These are phyloP conservation scores for Leccinum boreale DNA, from an alignment of 768 basidiomycete species.

Conservation along the genomic window DNA sequence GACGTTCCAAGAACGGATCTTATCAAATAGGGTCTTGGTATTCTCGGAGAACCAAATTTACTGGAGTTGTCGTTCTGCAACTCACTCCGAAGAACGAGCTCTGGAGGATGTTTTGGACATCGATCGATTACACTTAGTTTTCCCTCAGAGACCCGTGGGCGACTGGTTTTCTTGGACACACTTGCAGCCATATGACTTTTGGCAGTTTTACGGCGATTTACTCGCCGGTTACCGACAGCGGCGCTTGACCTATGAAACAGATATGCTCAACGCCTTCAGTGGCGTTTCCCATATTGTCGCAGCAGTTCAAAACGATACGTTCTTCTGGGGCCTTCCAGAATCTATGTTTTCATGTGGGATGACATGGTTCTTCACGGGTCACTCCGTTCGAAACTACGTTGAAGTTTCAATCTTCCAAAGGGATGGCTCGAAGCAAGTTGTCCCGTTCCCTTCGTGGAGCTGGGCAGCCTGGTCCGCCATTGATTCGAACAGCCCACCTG, in stretches of 20 bases:
- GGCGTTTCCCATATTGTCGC: conserved; percentile 14
- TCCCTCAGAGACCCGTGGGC: neutral
- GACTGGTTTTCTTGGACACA: neutral
- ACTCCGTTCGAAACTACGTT: neutral
- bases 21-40: conserved; percentile 14
- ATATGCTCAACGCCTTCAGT: conserved; percentile 13
- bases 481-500: neutral
- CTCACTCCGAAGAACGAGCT: conserved; percentile 12
- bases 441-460: conserved; percentile 18
- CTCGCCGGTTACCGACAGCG: conserved; percentile 10
- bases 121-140: neutral
- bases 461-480: conserved; percentile 12
- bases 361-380: conserved; percentile 4
- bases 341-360: conserved; percentile 12
- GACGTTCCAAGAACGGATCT: conserved; percentile 20
- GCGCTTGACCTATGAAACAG: conserved; percentile 13
- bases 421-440: conserved; percentile 4
- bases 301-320: conserved; percentile 8
- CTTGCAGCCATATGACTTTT: neutral
- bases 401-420: conserved; percentile 1
- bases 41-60: conserved; percentile 19
- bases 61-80: conserved; percentile 12
- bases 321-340: conserved; percentile 15
- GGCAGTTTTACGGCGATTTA: neutral
- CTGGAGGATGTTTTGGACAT: conserved; percentile 5